Conservation (phyloP, 768 basidiomycete genomes). For the Holtermanniella nyarrowii region DNA sequence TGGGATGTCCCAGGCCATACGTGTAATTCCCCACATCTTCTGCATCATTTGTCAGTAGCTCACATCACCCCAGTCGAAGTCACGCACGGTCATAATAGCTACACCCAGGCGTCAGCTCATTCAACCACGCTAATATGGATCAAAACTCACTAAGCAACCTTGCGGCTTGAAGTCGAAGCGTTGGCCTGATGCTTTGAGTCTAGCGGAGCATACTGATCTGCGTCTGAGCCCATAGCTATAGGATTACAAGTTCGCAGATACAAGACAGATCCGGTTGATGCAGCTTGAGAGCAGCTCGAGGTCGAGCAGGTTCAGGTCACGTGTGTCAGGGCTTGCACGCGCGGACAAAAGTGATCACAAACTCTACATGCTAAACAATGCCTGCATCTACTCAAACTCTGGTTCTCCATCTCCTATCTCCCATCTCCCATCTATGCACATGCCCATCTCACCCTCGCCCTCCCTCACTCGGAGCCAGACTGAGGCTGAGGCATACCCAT, state of each 20-base stretch:
- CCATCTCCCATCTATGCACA: no score
- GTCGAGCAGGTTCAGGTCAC: no score
- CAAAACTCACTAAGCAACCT: constrained; percentile 12
- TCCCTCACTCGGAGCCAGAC: background rate
- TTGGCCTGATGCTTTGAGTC: background rate
- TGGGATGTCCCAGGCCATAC: constrained; percentile 79
- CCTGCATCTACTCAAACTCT: background rate
- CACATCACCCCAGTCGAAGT: background rate
- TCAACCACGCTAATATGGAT: background rate
- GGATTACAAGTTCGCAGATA: no score
- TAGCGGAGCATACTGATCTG: background rate
- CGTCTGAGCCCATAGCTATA: background rate
- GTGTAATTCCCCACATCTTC: constrained; percentile 55
- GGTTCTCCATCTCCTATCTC: no score
- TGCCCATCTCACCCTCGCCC: background rate
- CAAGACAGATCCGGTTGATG: no score
- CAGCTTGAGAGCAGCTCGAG: no score
- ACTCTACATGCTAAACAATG: no score
- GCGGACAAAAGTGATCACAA: no score
- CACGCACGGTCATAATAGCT: constrained; percentile 11
- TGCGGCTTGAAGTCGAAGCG: background rate
- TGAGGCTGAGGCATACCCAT: no score
- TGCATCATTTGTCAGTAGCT: background rate
- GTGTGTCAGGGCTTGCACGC: no score
- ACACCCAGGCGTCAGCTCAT: background rate